A percentile compares a stretch with the other conserved stretches of the same genome.
Evolutionary conservation across 495 filamentous ascomycete genomes (phyloP).

Genomic region (Lepraria neglecta): DNA sequence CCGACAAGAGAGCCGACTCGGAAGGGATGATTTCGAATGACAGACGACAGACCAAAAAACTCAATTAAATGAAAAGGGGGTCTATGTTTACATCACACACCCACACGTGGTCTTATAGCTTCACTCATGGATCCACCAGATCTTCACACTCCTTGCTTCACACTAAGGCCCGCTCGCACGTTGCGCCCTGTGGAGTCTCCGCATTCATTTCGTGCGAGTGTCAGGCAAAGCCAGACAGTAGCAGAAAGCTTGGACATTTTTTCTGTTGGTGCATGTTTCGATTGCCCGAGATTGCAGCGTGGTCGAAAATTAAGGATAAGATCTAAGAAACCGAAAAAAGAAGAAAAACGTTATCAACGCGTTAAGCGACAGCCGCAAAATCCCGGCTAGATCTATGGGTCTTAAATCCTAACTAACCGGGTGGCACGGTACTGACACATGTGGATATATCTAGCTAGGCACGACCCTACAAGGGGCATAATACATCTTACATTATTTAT

Average conservation of each 20-base stretch:
- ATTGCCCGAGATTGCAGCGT: background rate
- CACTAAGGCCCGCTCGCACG: background rate
- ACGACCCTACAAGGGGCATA: background rate
- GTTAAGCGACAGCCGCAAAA: constrained; percentile 13
- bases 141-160: background rate
- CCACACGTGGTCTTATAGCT: background rate
- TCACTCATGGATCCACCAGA: constrained; percentile 1
- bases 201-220: too few relatives aligned
- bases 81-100: too few relatives aligned
- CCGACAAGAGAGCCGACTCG: background rate
- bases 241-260: too few relatives aligned
- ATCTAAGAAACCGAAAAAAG: background rate
- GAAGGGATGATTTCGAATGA: too few relatives aligned
- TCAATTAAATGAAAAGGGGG: too few relatives aligned
- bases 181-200: constrained; percentile 7
- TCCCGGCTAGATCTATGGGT: too few relatives aligned
- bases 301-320: background rate
- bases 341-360: constrained; percentile 7
- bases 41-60: too few relatives aligned
- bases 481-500: background rate
- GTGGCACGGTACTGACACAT: background rate
- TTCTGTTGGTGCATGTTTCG: background rate
- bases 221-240: too few relatives aligned
- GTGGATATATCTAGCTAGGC: too few relatives aligned
- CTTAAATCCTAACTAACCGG: too few relatives aligned